Conservation (phyloP, 2,329 filamentous ascomycete genomes). For the Colletotrichum cuscutae region DNA sequence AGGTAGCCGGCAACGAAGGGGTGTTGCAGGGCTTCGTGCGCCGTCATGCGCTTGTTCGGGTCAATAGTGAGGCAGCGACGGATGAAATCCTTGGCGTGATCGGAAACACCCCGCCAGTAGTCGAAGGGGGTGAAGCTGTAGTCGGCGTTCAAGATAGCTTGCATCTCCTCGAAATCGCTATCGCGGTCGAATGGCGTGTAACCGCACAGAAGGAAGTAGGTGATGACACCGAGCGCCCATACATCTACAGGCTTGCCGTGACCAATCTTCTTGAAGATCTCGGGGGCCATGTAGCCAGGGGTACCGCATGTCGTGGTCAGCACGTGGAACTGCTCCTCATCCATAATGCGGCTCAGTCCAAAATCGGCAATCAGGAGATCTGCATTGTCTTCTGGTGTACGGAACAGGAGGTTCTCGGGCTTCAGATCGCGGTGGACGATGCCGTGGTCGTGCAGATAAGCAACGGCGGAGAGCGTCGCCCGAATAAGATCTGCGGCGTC, state of each 20-base stretch:
- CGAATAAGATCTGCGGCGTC: constrained; percentile 96
- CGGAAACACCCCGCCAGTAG: constrained; percentile 95
- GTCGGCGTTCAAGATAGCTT: constrained; percentile 95
- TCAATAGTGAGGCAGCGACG: constrained; percentile 91
- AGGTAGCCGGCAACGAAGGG: constrained; percentile 70
- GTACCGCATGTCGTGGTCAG: constrained; percentile 98
- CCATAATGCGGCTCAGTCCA: constrained; percentile 95
- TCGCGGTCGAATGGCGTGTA: constrained; percentile 99
- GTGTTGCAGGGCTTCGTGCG: constrained; percentile 79
- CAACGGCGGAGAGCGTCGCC: constrained; percentile 94
- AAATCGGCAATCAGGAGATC: constrained; percentile 98
- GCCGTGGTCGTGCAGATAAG: constrained; percentile 97
- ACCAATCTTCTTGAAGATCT: constrained; percentile 98
- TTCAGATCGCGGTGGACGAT: constrained; percentile 99
- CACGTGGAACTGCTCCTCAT: constrained; percentile 98
- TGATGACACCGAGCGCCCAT: constrained; percentile 98
- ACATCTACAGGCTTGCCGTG: constrained; percentile 98
- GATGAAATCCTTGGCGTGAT: constrained; percentile 91
- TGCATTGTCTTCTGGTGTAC: constrained; percentile 96
- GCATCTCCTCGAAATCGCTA: constrained; percentile 98
- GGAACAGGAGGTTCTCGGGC: constrained; percentile 95
- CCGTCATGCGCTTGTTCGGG: constrained; percentile 86
- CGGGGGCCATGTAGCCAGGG: constrained; percentile 98
- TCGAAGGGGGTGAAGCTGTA: constrained; percentile 95
- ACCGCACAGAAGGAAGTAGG: constrained; percentile 96